Base-by-base conservation (phyloP, 768 basidiomycete species). In the Lactarius vividus region DNA sequence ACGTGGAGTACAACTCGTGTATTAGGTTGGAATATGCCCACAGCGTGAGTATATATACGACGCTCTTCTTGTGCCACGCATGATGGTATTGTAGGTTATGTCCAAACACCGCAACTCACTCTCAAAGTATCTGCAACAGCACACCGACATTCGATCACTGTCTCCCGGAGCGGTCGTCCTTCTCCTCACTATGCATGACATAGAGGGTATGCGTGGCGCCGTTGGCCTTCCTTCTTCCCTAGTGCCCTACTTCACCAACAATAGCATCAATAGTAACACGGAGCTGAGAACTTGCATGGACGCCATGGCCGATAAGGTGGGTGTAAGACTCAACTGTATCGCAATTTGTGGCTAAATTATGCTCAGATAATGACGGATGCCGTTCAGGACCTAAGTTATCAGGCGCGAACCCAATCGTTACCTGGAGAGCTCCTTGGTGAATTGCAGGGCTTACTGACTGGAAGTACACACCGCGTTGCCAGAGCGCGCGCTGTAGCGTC, bases 1-100 rank as follows among this genome's bases (percentile, higher is more conserved):
- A 95, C 67, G 81, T 98, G 28, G 95, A 96, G 75, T 97, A 96
- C 73, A 96, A 94, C 73, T 89, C 94, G 4, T 88, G 95, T 33
- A 84, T 98, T 59, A 82, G 95, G 20, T 89, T 89, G 71, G 94
- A 96, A 71, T 96, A 89, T 71, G 87, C 87, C 0, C 82, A 87
- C 68, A 88, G 84, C 40, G 93, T 92, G 71, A 70, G 85, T 70
- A 26, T 29, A 11, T 49, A 59, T n/a, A 16, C 42, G 15, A 9
- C 16, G 16, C 46, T 18, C 9, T 28, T 61, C 9, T 9, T 40
- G 31, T 57, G 20, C 46, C 35, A 35, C 7, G 6, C 39, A 33
- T 68, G 13, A 65, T 28, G 15, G 13, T 65, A 53, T 33, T 60
- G 4, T 71, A 96, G 94, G 85, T 91, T 28, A 82, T 92, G 56